phyloP scores from a whole-genome alignment of 1,139 yeast species.

The Diutina ranongensis region DNA sequence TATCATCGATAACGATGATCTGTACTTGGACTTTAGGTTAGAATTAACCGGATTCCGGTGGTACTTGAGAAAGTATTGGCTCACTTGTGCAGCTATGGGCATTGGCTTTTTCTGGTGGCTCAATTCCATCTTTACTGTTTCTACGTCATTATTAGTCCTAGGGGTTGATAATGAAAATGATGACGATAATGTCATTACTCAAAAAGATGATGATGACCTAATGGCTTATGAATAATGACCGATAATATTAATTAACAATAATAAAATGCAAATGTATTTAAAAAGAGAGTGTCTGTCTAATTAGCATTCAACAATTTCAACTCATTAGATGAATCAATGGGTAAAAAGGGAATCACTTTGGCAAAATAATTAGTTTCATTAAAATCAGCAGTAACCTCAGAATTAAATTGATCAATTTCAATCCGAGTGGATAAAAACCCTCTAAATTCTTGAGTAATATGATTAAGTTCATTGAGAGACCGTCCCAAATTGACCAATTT shows the following conservation, averaged over 20 bases:
- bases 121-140: slow-evolving; percentile 19
- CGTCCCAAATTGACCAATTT: slow-evolving; percentile 36
- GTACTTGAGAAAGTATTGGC: slow-evolving; percentile 39
- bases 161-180: neutral
- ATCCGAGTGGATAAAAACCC: slow-evolving; percentile 32
- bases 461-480: slow-evolving; percentile 56
- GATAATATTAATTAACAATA: neutral
- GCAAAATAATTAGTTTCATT: slow-evolving; percentile 26
- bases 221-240: neutral
- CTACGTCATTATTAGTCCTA: slow-evolving; percentile 14
- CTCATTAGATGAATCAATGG: slow-evolving; percentile 29
- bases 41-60: slow-evolving; percentile 49
- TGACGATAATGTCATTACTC: neutral
- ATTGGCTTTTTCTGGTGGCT: slow-evolving; percentile 36
- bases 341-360: slow-evolving; percentile 28
- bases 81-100: slow-evolving; percentile 37
- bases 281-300: too few relatives aligned
- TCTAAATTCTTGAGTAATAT: slow-evolving; percentile 47
- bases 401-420: slow-evolving; percentile 24
- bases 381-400: slow-evolving; percentile 9
- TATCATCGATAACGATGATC: slow-evolving; percentile 8
- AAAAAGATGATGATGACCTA: neutral
- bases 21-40: slow-evolving; percentile 13
- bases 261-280: too few relatives aligned
- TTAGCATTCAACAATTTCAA: slow-evolving; percentile 29